These are phyloP conservation scores for Colletotrichum nymphaeae DNA, from an alignment of 2,329 filamentous ascomycete genomes.

Conservation along the genomic window DNA sequence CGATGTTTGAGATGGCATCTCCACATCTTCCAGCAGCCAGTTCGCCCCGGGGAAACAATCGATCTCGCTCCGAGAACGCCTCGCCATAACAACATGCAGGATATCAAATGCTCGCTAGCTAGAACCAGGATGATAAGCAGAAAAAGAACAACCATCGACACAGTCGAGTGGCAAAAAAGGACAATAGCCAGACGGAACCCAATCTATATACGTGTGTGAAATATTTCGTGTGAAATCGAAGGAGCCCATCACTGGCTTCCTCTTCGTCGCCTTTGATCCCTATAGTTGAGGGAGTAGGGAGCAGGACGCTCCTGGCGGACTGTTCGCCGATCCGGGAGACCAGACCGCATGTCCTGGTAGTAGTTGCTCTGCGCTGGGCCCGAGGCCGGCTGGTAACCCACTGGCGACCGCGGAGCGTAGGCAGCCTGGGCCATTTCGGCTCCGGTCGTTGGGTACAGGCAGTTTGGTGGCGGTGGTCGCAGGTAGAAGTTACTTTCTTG, in stretches of 20 bases:
- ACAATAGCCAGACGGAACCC: background rate
- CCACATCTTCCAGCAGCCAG: conserved; percentile 12
- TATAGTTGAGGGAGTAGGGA: conserved; percentile 29
- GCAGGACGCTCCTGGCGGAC: conserved; percentile 29
- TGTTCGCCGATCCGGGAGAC: conserved; percentile 26
- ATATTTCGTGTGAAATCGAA: background rate
- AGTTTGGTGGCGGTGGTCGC: conserved; percentile 13
- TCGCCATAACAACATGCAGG: conserved; percentile 21
- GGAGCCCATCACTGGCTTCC: conserved; percentile 18
- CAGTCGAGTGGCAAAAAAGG: background rate
- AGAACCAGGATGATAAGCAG: background rate
- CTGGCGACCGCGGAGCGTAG: conserved; percentile 28
- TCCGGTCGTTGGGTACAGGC: conserved; percentile 17
- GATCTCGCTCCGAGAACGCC: conserved; percentile 14
- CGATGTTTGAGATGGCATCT: background rate
- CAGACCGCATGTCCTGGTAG: conserved; percentile 26
- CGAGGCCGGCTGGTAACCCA: conserved; percentile 4
- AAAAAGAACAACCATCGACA: background rate
- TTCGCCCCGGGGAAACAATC: background rate
- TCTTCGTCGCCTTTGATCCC: conserved; percentile 26
- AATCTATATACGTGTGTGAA: background rate
- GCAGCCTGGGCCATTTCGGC: conserved; percentile 25
- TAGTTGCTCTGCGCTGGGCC: conserved; percentile 2
- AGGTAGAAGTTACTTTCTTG: conserved; percentile 28
- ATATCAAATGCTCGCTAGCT: conserved; percentile 14